These are phyloP conservation scores for Penicillium steckii DNA, from an alignment of 495 filamentous ascomycete genomes.

Conservation along the genomic window DNA sequence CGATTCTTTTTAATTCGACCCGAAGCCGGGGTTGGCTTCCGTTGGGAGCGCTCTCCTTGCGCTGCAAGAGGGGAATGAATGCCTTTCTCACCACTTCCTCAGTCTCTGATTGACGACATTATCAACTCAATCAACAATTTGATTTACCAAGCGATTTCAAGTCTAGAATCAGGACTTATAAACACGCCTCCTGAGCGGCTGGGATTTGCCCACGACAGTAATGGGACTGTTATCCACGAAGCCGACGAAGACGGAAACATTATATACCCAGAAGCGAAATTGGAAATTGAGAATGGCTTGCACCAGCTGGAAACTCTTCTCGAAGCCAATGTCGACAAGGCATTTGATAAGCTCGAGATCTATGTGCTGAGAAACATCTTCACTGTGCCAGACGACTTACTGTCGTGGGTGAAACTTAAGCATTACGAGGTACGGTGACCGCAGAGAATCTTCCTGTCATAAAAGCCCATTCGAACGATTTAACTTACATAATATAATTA, in stretches of 20 bases:
- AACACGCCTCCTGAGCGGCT: slow-evolving; percentile 67
- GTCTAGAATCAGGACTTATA: slow-evolving; percentile 77
- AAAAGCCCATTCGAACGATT: no score
- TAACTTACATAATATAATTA: no score
- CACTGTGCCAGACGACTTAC: slow-evolving; percentile 68
- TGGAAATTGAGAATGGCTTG: slow-evolving; percentile 86
- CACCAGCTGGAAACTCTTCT: slow-evolving; percentile 95
- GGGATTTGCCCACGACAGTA: slow-evolving; percentile 61
- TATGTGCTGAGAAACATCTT: slow-evolving; percentile 88
- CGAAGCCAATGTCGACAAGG: slow-evolving; percentile 72
- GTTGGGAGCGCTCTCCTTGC: no score
- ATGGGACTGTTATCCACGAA: slow-evolving; percentile 48
- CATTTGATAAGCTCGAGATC: slow-evolving; percentile 78
- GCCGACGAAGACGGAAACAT: slow-evolving; percentile 54
- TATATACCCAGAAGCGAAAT: slow-evolving; percentile 57
- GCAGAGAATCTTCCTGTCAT: no score
- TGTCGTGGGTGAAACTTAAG: slow-evolving; percentile 72
- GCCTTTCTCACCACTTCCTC: slow-evolving; percentile 19
- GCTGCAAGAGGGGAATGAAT: no score
- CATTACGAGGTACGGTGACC: slow-evolving; percentile 72
- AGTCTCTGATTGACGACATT: slow-evolving; percentile 95
- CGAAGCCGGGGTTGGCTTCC: no score
- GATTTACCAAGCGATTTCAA: slow-evolving; percentile 79
- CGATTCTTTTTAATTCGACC: neutral
- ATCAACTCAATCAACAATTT: slow-evolving; percentile 94